Evolutionary conservation across 2,329 filamentous ascomycete genomes (phyloP).

Genomic region (Neofusicoccum cordaticola): DNA sequence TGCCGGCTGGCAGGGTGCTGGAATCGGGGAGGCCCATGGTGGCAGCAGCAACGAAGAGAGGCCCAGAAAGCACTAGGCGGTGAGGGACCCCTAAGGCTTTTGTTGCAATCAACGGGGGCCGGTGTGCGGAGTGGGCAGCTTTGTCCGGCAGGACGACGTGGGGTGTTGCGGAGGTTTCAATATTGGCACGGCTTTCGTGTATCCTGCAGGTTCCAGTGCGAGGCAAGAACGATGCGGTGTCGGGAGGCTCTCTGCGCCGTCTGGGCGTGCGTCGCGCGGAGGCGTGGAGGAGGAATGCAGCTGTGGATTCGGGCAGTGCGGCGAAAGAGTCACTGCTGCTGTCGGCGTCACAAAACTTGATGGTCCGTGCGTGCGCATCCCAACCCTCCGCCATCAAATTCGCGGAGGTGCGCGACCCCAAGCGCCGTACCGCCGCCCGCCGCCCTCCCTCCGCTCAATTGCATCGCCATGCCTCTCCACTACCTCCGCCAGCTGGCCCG

Average conservation of each 20-base stretch:
- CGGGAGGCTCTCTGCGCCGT: background rate
- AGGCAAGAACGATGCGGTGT: too few species aligned
- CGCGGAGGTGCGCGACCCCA: slow-evolving; percentile 1
- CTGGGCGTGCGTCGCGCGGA: background rate
- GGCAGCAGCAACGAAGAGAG: background rate
- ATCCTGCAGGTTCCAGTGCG: background rate
- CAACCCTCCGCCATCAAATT: slow-evolving; percentile 5
- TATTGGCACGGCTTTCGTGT: background rate
- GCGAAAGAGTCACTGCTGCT: slow-evolving; percentile 1
- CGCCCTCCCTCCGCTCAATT: background rate
- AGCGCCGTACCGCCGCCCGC: background rate
- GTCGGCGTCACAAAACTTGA: slow-evolving; percentile 9
- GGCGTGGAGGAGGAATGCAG: background rate
- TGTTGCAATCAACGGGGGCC: background rate
- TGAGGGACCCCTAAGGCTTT: background rate
- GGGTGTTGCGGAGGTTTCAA: background rate
- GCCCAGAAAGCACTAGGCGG: background rate
- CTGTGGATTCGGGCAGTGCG: background rate
- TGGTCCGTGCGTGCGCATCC: slow-evolving; percentile 6
- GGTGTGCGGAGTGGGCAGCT: background rate
- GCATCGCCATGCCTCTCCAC: slow-evolving; percentile 12
- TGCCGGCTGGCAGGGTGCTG: background rate
- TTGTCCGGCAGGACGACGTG: background rate
- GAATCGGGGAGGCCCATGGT: slow-evolving; percentile 7
- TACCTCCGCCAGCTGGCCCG: slow-evolving; percentile 13